A percentile compares a stretch with the other conserved stretches of the same genome.
Evolutionary conservation across 2,329 filamentous ascomycete genomes (phyloP).

Genomic region (Claviceps digitariae): DNA sequence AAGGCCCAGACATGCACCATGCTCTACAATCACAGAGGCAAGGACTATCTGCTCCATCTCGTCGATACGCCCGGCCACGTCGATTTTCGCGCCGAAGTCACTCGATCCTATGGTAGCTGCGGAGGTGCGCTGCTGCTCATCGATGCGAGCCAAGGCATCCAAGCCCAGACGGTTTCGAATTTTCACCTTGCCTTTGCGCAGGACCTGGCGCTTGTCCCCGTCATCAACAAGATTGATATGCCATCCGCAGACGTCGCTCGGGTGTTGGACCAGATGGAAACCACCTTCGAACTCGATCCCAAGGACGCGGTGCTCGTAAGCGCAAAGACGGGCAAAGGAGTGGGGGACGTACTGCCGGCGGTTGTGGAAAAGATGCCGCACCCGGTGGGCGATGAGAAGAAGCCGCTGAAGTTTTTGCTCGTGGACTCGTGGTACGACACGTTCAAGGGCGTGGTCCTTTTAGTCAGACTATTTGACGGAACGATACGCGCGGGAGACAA

Average conservation of each 20-base stretch:
- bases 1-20: conserved; percentile 98
- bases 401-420: conserved; percentile 69
- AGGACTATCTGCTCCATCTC: conserved; percentile 86
- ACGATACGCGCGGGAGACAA: conserved; percentile 70
- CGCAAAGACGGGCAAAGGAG: conserved; percentile 86
- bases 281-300: conserved; percentile 76
- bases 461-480: conserved; percentile 87
- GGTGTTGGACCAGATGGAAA: conserved; percentile 73
- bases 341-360: conserved; percentile 66
- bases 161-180: conserved; percentile 96
- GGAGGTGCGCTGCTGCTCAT: conserved; percentile 85
- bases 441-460: conserved; percentile 82
- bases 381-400: conserved; percentile 58
- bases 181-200: conserved; percentile 96
- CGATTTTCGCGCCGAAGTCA: conserved; percentile 93
- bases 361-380: conserved; percentile 77
- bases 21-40: conserved; percentile 76
- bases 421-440: conserved; percentile 98
- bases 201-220: conserved; percentile 71
- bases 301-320: conserved; percentile 60
- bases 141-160: conserved; percentile 90
- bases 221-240: conserved; percentile 95
- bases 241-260: conserved; percentile 76
- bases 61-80: conserved; percentile 97
- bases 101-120: conserved; percentile 88